Conservation (phyloP, 306 rosid species). For the Ziziphus jujuba region DNA sequence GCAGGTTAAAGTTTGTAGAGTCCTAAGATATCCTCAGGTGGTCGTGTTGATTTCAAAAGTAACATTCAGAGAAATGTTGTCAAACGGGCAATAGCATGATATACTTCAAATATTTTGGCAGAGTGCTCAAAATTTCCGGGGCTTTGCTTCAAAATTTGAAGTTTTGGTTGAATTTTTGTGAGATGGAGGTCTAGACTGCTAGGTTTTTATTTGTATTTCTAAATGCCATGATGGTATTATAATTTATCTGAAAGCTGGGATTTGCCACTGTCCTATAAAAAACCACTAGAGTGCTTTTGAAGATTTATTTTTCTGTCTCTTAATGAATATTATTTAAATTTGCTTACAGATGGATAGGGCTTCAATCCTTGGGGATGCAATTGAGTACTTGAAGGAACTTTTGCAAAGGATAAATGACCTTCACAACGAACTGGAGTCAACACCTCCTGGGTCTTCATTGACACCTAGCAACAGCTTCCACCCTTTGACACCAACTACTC, state of each 20-base stretch:
- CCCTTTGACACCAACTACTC: slow-evolving; percentile 78
- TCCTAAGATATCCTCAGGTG: background rate
- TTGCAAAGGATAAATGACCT: slow-evolving; percentile 86
- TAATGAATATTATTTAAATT: background rate
- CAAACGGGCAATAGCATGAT: too few species aligned
- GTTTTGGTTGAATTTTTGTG: too few species aligned
- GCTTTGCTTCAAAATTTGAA: too few species aligned
- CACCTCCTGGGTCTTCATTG: slow-evolving; percentile 64
- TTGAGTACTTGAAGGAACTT: slow-evolving; percentile 94
- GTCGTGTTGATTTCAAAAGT: background rate
- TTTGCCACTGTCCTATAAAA: background rate
- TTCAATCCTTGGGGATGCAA: slow-evolving; percentile 96
- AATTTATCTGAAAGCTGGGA: too few species aligned
- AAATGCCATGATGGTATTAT: too few species aligned
- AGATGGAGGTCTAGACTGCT: too few species aligned
- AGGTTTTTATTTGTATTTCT: background rate
- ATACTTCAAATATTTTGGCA: too few species aligned
- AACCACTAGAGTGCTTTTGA: too few species aligned
- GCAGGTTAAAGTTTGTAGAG: background rate
- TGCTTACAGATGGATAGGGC: slow-evolving; percentile 89
- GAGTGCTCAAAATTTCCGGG: too few species aligned
- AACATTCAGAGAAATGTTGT: background rate
- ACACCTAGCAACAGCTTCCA: slow-evolving; percentile 66
- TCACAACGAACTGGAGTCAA: slow-evolving; percentile 82
- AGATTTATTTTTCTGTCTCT: background rate